Evolutionary conservation across 495 filamentous ascomycete species (phyloP).

Genomic region (Neurospora sp.): DNA sequence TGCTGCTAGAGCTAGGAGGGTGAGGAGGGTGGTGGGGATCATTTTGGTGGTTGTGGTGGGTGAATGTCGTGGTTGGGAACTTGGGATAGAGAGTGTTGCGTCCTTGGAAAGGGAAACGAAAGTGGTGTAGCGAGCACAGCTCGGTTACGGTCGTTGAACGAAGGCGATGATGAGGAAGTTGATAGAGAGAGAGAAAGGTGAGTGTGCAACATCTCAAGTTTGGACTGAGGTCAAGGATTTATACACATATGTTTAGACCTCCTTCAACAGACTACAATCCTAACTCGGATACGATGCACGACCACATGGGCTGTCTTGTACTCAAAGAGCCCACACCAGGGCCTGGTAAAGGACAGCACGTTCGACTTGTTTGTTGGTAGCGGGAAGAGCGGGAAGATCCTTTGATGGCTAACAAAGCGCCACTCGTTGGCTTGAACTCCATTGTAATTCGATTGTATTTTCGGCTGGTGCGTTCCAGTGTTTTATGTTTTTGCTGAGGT

Average conservation of each 20-base stretch:
- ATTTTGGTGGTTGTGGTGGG: background rate
- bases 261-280: background rate
- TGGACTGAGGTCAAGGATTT: background rate
- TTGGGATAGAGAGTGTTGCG: background rate
- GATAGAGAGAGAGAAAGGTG: too few relatives aligned
- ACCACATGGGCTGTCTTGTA: background rate
- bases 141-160: background rate
- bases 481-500: background rate
- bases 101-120: too few relatives aligned
- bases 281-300: background rate
- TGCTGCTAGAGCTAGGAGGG: background rate
- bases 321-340: background rate
- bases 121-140: background rate
- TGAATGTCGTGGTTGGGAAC: background rate
- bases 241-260: background rate
- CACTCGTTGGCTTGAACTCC: background rate
- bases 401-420: background rate
- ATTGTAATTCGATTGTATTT: background rate
- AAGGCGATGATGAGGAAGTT: too few relatives aligned
- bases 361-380: background rate
- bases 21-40: background rate
- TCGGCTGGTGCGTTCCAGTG: background rate
- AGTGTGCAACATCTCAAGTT: background rate
- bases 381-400: background rate
- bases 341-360: background rate